phyloP scores from a whole-genome alignment of 108 stramenopile genomes.

The Pseudonitzschia multistriata region DNA sequence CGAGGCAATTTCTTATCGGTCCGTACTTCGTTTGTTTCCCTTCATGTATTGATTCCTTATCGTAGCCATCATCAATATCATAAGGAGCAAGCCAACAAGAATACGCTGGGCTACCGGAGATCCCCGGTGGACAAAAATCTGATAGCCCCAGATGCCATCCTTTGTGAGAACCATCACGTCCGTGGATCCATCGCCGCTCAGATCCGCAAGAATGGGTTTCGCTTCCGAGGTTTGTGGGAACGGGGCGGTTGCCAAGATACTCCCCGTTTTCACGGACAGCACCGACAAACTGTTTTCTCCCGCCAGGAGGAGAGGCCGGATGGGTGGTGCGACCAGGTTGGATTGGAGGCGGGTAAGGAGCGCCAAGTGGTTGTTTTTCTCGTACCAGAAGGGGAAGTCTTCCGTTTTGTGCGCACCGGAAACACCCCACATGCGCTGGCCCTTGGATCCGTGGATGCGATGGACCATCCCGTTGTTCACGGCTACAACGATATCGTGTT shows the following conservation, averaged over 20 bases:
- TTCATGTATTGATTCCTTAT: constrained; percentile 61
- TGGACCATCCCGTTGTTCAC: constrained; percentile 70
- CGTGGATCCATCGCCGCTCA: constrained; percentile 81
- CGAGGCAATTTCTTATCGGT: constrained; percentile 28
- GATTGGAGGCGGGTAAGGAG: constrained; percentile 48
- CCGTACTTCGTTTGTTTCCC: constrained; percentile 60
- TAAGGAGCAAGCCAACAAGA: constrained; percentile 58
- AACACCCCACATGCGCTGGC: constrained; percentile 46
- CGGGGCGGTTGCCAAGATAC: constrained; percentile 50
- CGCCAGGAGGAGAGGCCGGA: constrained; percentile 68
- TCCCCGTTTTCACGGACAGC: constrained; percentile 57
- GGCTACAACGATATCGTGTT: constrained; percentile 68
- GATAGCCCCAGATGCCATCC: constrained; percentile 85
- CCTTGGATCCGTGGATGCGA: constrained; percentile 60
- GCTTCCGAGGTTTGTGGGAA: constrained; percentile 62
- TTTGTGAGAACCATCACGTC: constrained; percentile 67
- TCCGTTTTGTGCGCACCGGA: constrained; percentile 34
- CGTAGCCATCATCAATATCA: constrained; percentile 60
- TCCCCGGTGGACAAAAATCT: constrained; percentile 53
- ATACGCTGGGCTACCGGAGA: constrained; percentile 54
- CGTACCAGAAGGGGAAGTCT: constrained; percentile 58
- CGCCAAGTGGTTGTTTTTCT: constrained; percentile 27
- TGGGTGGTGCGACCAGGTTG: constrained; percentile 37
- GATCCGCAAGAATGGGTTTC: constrained; percentile 65
- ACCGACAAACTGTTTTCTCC: constrained; percentile 73